Conservation (phyloP, 495 filamentous ascomycete species). For the Lineolata rhizophorae region DNA sequence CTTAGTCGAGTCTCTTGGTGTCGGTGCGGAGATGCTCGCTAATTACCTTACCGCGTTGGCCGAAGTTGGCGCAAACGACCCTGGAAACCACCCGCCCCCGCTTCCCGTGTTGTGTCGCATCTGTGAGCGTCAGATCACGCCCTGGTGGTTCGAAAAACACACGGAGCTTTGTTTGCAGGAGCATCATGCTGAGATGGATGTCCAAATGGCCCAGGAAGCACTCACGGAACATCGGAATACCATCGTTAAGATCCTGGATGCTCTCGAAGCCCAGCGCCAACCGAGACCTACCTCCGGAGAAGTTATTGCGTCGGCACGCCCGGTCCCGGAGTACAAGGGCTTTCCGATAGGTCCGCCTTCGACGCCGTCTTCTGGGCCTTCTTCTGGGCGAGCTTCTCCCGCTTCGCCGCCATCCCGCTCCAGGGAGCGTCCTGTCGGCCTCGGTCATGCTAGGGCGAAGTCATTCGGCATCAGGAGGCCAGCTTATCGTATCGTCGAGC, state of each 20-base stretch:
- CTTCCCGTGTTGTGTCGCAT: conserved; percentile 85
- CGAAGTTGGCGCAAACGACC: conserved; percentile 65
- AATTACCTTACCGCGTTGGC: conserved; percentile 79
- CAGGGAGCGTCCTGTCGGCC: conserved; percentile 53
- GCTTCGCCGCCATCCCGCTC: conserved; percentile 44
- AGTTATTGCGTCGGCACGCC: conserved; percentile 20
- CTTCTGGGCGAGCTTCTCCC: conserved; percentile 45
- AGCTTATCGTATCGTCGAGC: conserved; percentile 75
- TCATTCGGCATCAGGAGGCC: conserved; percentile 80
- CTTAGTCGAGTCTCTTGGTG: conserved; percentile 84
- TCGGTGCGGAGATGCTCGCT: conserved; percentile 84
- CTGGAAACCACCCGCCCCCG: conserved; percentile 63
- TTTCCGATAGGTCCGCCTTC: conserved; percentile 61
- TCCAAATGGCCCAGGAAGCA: conserved; percentile 82
- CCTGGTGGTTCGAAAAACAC: conserved; percentile 99
- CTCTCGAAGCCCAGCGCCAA: conserved; percentile 60
- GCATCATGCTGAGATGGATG: conserved; percentile 90
- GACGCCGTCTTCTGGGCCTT: conserved; percentile 32
- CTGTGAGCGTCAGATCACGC: conserved; percentile 91
- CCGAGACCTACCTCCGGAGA: conserved; percentile 35
- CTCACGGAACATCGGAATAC: conserved; percentile 82
- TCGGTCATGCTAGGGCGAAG: conserved; percentile 50
- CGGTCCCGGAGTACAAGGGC: conserved; percentile 76
- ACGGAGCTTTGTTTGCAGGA: conserved; percentile 91
- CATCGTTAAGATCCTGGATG: conserved; percentile 91